Evolutionary conservation across 2,329 filamentous ascomycete species (phyloP), one percentile per base, ranked within the genome.

Genomic region (Penicillium sp.): DNA sequence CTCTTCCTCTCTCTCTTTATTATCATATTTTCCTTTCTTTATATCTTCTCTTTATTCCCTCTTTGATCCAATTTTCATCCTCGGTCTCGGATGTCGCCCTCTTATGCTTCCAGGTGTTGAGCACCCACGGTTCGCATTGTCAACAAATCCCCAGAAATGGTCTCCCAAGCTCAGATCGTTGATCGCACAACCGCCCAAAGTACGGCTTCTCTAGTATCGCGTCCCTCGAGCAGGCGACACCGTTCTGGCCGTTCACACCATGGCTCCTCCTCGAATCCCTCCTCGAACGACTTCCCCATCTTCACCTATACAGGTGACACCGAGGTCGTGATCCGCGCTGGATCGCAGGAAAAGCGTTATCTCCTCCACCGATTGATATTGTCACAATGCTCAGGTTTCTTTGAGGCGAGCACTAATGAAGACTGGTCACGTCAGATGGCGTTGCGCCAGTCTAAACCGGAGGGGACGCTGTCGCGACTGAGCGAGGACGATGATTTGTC

Each of bases 251-350:
- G 90, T 60, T 94, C 90, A 45, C 89, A 94, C 70, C 85, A 88
- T 66, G 90, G 90, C 55, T 87, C 87, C 58, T 78, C 81, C 33
- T 83, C 84, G 17, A 86, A 88, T 68, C 77, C 85, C 25, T 84
- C 89, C 40, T 88, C 89, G 69, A 97, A 97, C 71, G 92, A 97
- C 72, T 97, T 97, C 66, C 93, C 93, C 22, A 78, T 95, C 69
- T 97, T 97, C 75, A 87, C 86, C 47, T 88, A 92, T 66, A 93
- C 89, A 36, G 93, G 93, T 69, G 92, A 97, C 74, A 91, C 97
- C 67, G 93, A 97, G 75, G 91, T 97, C 60, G 70, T 93, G 53
- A 84, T 97, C 67, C 83, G 82, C 68, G 82, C 84, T 14, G 83
- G 88, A 50, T 63, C 84, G 59, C 85, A 86, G 69, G 88, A 94